phyloP scores from a whole-genome alignment of 2,329 filamentous ascomycete species.

The Aspergillus sp. region DNA sequence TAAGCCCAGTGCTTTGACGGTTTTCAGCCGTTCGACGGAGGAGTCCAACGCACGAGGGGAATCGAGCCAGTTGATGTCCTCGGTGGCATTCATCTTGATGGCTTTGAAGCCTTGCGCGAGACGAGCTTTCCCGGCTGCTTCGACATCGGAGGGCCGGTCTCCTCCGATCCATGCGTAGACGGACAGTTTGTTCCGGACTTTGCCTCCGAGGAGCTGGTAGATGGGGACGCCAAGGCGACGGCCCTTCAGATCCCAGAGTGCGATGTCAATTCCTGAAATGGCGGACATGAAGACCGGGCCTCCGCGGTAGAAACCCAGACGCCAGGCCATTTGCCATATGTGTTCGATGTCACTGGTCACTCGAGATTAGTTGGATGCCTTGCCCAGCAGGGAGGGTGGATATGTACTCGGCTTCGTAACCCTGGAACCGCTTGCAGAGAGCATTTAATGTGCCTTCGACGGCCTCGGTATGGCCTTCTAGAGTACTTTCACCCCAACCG shows the following conservation, averaged over 20 bases:
- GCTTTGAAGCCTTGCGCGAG: slow-evolving; percentile 44
- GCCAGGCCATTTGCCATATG: slow-evolving; percentile 75
- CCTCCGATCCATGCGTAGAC: slow-evolving; percentile 81
- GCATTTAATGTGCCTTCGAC: slow-evolving; percentile 73
- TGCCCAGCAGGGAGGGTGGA: not conserved
- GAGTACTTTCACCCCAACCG: slow-evolving; percentile 74
- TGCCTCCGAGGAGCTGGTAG: slow-evolving; percentile 73
- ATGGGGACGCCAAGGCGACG: slow-evolving; percentile 66
- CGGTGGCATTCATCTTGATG: slow-evolving; percentile 78
- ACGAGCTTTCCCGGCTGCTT: slow-evolving; percentile 56
- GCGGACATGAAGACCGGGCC: slow-evolving; percentile 81
- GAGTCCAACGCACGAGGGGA: slow-evolving; percentile 65
- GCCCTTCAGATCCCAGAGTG: slow-evolving; percentile 76
- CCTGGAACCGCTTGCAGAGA: slow-evolving; percentile 62
- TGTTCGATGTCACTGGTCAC: slow-evolving; percentile 70
- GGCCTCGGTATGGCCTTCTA: slow-evolving; percentile 73
- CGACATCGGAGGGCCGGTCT: slow-evolving; percentile 68
- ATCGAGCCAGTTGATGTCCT: slow-evolving; percentile 75
- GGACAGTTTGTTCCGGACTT: slow-evolving; percentile 67
- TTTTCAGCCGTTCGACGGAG: slow-evolving; percentile 67
- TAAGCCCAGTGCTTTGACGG: slow-evolving; percentile 69
- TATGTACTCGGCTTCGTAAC: slow-evolving; percentile 69
- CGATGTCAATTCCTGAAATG: slow-evolving; percentile 75
- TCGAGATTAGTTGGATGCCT: not conserved
- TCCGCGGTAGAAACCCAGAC: slow-evolving; percentile 73